Base-by-base conservation (phyloP, 2,329 filamentous ascomycete genomes). In the Ascochyta pisi region DNA sequence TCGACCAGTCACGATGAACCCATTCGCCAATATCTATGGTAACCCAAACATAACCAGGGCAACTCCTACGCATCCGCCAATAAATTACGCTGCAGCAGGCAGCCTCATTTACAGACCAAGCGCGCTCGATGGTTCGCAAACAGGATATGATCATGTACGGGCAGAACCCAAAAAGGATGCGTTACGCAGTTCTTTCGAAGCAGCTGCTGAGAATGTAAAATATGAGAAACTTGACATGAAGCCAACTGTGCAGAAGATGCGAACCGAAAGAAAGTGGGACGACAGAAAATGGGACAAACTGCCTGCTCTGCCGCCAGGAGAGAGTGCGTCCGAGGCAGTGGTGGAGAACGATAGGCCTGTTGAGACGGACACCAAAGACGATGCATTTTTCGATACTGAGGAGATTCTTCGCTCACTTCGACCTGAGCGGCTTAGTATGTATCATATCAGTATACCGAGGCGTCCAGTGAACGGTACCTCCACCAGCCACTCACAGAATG, bases 211-310 rank as follows among this genome's bases (percentile, higher is more conserved):
- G 1, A 46, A 2, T 23, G n/a, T 3, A 8, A 10, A 12, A 1
- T 1, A 15, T n/a, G 5, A n/a, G 3, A 16, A 34, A 1, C 2
- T 5, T 26, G 15, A 3, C 3, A 12, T 19, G 13, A 26, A 24
- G 10, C 1, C 10, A 12, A 4, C 3, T 6, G 3, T 16, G 19
- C 37, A 23, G 27, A 34, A 41, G 27, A 27, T 16, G 19, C 27
- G 22, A 39, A n/a, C 1, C 6, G 24, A 38, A 13, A 46, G 42
- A 15, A 50, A 31, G 16, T 55, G 53, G 53, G 34, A 40, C 13
- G 24, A 38, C 23, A 46, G 42, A 15, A 50, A 31, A n/a, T 55
- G 53, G 53, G 34, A 40, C 13, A 37, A 31, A 12, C 47, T 50
- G 41, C 42, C 47, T 33, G 23, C 37, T 23, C 22, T 47, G 33